Evolutionary conservation across 805 yeast species (phyloP), one percentile per base, ranked within the genome.

Genomic region (Yarrowia sp.): DNA sequence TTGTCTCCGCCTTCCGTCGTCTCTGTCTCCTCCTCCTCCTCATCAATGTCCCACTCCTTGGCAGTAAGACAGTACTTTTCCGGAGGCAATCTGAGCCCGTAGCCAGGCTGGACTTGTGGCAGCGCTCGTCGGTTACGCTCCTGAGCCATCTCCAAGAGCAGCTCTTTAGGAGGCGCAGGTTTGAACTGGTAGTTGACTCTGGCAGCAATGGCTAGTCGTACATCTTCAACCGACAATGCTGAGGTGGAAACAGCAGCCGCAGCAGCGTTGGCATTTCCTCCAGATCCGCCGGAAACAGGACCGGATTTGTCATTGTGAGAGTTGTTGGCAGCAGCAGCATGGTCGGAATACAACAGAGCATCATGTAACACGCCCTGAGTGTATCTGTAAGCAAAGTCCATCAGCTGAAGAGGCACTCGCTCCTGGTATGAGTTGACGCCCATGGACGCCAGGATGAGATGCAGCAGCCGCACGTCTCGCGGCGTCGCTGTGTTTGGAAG

Each of bases 61-160:
- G 90, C 95, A 0, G 97, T 92, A 63, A 92, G 78, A 77, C 98
- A 92, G 77, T 91, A 92, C 83, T 92, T 95, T 78, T 95, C 99
- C 4, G 99, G 98, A 2, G 99, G 99, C 59, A 96, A 80, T 68
- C 98, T 84, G 41, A 95, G 82, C 11, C 99, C 98, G 87, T 91
- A 92, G 59, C 87, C 83, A 14, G 95, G 92, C 75, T 92, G 87
- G 14, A 95, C 92, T 5, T 95, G 89, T 5, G 99, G 99, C 62
- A 95, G 79, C 0, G 96, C 86, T 73, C 90, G 87, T 70, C 90
- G 87, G 76, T 95, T 95, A 68, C 97, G 81, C 73, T 96, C 99
- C 19, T 87, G 88, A 0, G 99, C 99, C 70, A 95, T 79, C 76
- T 93, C 97, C 75, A 95, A 78, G 68, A 95, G 76, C 69, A 93